Base-by-base conservation (phyloP, 164 flowering plant genomes). In the Cinnamomum chago region DNA sequence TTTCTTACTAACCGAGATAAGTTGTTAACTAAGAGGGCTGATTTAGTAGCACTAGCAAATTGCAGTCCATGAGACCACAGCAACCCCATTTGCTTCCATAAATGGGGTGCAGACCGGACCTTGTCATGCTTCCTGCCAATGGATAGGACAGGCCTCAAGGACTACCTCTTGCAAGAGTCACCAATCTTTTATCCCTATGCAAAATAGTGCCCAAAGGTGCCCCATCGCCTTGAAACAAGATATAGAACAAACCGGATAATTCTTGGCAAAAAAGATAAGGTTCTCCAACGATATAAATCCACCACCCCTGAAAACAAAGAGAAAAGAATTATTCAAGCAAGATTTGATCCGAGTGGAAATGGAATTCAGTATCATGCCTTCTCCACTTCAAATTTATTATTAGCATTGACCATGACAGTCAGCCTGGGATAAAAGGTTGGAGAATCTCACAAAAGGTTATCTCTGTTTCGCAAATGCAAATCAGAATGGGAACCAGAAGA, bases 271-370 rank as follows among this genome's bases (percentile, higher is more conserved):
- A 79, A 84, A 95, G 71, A 92, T 93, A n/a, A 95, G 91, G 83
- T 95, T 93, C 87, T 95, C 96, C 85, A 95, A 73, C 68, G 99
- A 93, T 73, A 93, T 84, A 75, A 77, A 90, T 62, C 99, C 98
- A 80, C 97, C 97, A 82, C 97, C 97, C 94, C 99, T 95, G 76
- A 67, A 83, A 76, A 52, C 18, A 67, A 50, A 68, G 17, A 69
- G 6, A 3, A 18, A 17, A 9, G 15, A 55, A 55, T 55, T 55
- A 55, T 55, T 55, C 60, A 55, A 55, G 60, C 60, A 55, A 40
- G 10, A 40, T 9, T 40, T 40, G 60, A 3, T 17, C 60, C 7
- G n/a, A 3, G 60, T 20, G n/a, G 60, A 55, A 55, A 55, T 55
- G n/a, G 20, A 55, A 55, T 55, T 15, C 6, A 14, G n/a, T 15